Evolutionary conservation across 495 filamentous ascomycete species (phyloP).

Genomic region (Lepraria neglecta): DNA sequence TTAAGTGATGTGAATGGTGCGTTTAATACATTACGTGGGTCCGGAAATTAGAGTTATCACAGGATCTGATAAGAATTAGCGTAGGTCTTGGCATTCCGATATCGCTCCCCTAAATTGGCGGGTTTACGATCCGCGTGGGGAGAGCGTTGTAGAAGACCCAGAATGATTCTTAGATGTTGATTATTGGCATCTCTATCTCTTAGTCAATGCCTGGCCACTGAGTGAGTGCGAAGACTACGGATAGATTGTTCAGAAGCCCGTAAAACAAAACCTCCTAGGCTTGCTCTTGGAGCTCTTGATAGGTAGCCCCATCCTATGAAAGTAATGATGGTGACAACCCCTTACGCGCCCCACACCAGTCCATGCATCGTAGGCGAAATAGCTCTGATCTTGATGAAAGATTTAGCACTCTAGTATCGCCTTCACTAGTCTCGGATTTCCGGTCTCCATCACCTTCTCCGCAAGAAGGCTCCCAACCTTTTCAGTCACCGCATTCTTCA

Average conservation of each 20-base stretch:
- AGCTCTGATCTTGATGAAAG: background rate
- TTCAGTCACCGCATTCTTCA: constrained; percentile 50
- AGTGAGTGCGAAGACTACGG: too few relatives aligned
- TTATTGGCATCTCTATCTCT: too few relatives aligned
- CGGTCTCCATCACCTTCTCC: constrained; percentile 45
- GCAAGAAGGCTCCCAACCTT: constrained; percentile 56
- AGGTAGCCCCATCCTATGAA: too few relatives aligned
- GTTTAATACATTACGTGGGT: background rate
- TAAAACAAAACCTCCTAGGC: too few relatives aligned
- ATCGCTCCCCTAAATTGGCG: background rate
- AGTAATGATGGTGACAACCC: background rate
- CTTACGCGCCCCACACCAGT: background rate
- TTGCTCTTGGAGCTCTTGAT: too few relatives aligned
- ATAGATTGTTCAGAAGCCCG: too few relatives aligned
- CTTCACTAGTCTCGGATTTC: constrained; percentile 44
- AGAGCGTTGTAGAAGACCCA: too few relatives aligned
- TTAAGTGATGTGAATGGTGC: background rate
- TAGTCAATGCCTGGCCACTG: too few relatives aligned
- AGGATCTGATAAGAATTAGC: constrained; percentile 6
- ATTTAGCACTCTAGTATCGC: constrained; percentile 43
- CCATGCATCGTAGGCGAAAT: background rate
- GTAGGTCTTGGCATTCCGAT: background rate
- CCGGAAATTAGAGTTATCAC: background rate
- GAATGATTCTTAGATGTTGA: too few relatives aligned
- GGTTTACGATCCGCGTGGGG: too few relatives aligned